Evolutionary conservation across 805 yeast species (phyloP), one percentile per base, ranked within the genome.

Genomic region (Kodamaea restingae): DNA sequence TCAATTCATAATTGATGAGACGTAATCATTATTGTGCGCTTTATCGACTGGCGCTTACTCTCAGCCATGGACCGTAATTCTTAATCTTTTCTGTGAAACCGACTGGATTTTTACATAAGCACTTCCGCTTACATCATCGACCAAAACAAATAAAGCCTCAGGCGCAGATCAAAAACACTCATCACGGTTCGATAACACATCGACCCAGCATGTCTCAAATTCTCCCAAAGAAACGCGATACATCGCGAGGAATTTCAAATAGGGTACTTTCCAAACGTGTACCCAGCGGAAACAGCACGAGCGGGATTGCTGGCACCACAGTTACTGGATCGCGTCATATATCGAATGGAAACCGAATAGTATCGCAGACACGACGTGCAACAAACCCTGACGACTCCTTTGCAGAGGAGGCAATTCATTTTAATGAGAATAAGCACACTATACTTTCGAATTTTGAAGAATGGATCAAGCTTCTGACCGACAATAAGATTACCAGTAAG

Each of bases 401-500:
- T 17, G 21, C 39, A 5, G 50, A 47, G 4, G 73, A 67, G 30
- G 69, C 67, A 40, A 67, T 68, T 35, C 63, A 61, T 39, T 68
- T 68, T 45, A 65, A 65, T 42, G 70, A 65, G 35, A 68, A 68
- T 49, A 63, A 52, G 40, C 63, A 66, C 41, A 67, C 73, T 14
- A 67, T 68, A 42, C 50, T 68, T 47, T 58, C 68, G 26, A 67
- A 63, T 46, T 71, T 70, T 49, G 75, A 71, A 48, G 75, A 70
- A 48, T 71, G 76, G 76, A 70, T 71, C 53, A 70, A 70, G 43
- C 56, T 71, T 28, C 64, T 74, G 24, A 61, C 66, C 3, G 67
- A 62, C 40, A 62, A 62, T 45, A 88, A 85, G 57, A 87, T 88
- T 64, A 90, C 84, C 44, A 74, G 88, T 0, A 70, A 81, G 26